phyloP scores from a whole-genome alignment of 352 stramenopile genomes.

The Aphanomyces euteiches region DNA sequence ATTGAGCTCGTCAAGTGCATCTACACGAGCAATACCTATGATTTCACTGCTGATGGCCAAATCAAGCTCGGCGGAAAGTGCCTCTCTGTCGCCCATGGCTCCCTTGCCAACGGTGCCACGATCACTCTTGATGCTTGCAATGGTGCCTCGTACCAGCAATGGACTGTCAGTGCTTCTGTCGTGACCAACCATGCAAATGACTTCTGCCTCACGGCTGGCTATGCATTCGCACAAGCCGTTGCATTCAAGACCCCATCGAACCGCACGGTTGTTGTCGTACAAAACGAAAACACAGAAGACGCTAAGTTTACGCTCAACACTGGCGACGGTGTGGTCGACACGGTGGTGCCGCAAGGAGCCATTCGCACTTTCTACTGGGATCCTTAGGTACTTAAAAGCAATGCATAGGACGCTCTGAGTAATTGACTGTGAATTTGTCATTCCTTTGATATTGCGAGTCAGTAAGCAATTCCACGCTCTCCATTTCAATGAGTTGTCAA shows the following conservation, averaged over 20 bases:
- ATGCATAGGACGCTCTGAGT: no score
- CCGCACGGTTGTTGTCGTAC: constrained; percentile 73
- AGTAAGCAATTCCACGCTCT: no score
- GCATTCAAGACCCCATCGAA: constrained; percentile 72
- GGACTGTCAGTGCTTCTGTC: not conserved
- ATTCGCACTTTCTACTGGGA: constrained; percentile 75
- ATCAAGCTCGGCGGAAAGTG: constrained; percentile 66
- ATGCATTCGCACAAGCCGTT: constrained; percentile 64
- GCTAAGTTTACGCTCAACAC: constrained; percentile 60
- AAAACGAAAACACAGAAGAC: constrained; percentile 82
- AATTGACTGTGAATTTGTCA: no score
- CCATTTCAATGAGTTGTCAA: no score
- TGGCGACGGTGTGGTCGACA: constrained; percentile 45
- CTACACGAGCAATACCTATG: constrained; percentile 66
- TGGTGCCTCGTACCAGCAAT: constrained; percentile 3
- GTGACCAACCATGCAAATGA: constrained; percentile 22
- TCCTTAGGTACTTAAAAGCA: not conserved
- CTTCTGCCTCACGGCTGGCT: constrained; percentile 67
- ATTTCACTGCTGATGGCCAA: constrained; percentile 43
- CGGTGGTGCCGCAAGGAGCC: constrained; percentile 49
- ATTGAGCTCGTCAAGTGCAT: constrained; percentile 61
- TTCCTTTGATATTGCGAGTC: no score
- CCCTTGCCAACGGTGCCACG: constrained; percentile 45
- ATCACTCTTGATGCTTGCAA: constrained; percentile 37
- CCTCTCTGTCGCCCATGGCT: constrained; percentile 64